Base-by-base conservation (phyloP, 768 basidiomycete species). In the Cubamyces lactineus region DNA sequence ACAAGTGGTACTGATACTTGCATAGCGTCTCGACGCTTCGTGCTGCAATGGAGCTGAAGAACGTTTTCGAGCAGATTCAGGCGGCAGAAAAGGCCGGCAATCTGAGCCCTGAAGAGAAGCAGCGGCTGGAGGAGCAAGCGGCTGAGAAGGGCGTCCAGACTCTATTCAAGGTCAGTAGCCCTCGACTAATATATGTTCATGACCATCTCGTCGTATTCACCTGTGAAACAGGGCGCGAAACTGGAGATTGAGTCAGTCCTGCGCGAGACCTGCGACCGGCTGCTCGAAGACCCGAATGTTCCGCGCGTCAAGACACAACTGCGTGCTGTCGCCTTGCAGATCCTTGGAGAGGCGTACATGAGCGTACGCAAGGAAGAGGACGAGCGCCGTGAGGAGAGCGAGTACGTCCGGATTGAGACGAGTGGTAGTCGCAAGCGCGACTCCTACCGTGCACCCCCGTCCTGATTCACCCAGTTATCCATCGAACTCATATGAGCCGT, bases 81-180 rank as follows among this genome's bases (percentile, higher is more conserved):
- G 91, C 91, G 0, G 94, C 93, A 0, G 94, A 96, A 73, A 88
- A 89, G 70, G 86, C 89, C 2, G 94, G 94, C 0, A 91, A 88
- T 61, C 75, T 94, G 42, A 79, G 77, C 28, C 84, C 88, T 0
- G 93, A 94, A 45, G 91, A 94, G 76, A 88, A 86, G 76, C 86
- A 83, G 71, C 84, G 86, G 59, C 77, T 96, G 0, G 94, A 96
- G 71, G 94, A 96, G 67, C 91, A 94, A 69, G 94, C 94, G 0
- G 94, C 94, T 0, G 94, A 96, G 78, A 96, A 95, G 73, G 94
- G 92, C 13, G 73, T 96, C 1, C 91, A 94, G 67, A 92, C 94
- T 0, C 76, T 96, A 30, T 96, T 96, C 83, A 96, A 95, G 81
- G 92, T 88, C 52, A 48, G 70, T 34, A 6, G 9, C 9, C 11